phyloP scores from a whole-genome alignment of 192 early-diverging fungal species.

The Coemansia sp. region DNA sequence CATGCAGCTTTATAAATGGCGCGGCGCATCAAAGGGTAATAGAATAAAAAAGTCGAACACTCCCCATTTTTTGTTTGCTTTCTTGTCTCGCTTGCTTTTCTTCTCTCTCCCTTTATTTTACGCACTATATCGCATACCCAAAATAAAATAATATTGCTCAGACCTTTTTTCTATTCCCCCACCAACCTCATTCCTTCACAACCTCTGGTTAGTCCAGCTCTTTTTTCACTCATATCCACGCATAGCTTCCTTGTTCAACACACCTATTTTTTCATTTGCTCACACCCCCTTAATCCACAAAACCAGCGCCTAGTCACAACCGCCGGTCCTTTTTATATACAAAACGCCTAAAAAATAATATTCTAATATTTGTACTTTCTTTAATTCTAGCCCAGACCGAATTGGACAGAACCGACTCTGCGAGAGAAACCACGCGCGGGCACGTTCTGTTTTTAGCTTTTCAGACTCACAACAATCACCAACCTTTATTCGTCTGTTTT shows the following conservation, averaged over 20 bases:
- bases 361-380: too few species aligned
- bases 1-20: conserved; percentile 7
- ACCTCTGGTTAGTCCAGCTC: background rate
- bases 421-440: too few species aligned
- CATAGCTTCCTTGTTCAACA: too few species aligned
- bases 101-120: conserved; percentile 1
- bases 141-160: background rate
- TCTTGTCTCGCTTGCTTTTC: conserved; percentile 1
- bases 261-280: too few species aligned
- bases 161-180: background rate
- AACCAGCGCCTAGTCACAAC: too few species aligned
- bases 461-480: background rate
- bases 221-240: background rate
- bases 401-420: too few species aligned
- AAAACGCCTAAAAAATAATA: too few species aligned
- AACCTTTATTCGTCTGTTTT: too few species aligned
- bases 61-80: conserved; percentile 12
- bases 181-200: background rate
- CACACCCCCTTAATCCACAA: too few species aligned
- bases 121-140: background rate
- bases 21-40: background rate
- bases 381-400: too few species aligned
- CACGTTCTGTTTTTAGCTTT: background rate
- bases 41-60: background rate
- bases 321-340: too few species aligned